phyloP scores from a whole-genome alignment of 495 filamentous ascomycete species.

The Trichocladium uniseriatum region DNA sequence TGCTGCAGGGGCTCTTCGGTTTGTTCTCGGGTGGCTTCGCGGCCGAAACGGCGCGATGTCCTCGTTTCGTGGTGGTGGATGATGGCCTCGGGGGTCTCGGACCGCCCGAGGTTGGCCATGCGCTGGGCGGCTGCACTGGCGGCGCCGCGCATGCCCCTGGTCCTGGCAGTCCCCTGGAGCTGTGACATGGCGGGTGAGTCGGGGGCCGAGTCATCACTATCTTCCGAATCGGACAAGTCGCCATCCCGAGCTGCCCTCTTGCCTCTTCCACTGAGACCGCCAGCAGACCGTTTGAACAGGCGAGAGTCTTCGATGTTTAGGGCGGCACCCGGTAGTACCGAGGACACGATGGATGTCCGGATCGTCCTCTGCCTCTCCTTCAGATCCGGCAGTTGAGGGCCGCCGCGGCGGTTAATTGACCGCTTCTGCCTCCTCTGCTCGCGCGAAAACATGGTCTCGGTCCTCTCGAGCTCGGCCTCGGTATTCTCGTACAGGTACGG shows the following conservation, averaged over 20 bases:
- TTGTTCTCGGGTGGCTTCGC: constrained; percentile 56
- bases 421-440: constrained; percentile 92
- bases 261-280: constrained; percentile 46
- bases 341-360: constrained; percentile 81
- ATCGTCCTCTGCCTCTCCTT: constrained; percentile 92
- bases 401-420: constrained; percentile 86
- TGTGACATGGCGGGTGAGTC: constrained; percentile 77
- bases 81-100: constrained; percentile 74
- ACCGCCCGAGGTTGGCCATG: constrained; percentile 70
- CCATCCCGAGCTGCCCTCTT: constrained; percentile 50
- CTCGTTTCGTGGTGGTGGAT: constrained; percentile 66
- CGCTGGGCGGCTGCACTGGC: constrained; percentile 70
- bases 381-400: constrained; percentile 88
- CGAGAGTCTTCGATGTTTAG: constrained; percentile 70
- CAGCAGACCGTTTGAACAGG: constrained; percentile 60
- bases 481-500: constrained; percentile 91
- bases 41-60: constrained; percentile 50
- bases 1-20: constrained; percentile 56
- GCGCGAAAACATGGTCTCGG: constrained; percentile 82
- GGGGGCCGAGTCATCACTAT: constrained; percentile 76
- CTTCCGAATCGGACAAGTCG: constrained; percentile 79
- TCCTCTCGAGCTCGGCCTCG: constrained; percentile 80
- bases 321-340: constrained; percentile 80
- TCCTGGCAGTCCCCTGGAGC: constrained; percentile 69
- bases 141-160: constrained; percentile 77